phyloP scores from a whole-genome alignment of 2,329 filamentous ascomycete species.

The Davidsoniella australis region DNA sequence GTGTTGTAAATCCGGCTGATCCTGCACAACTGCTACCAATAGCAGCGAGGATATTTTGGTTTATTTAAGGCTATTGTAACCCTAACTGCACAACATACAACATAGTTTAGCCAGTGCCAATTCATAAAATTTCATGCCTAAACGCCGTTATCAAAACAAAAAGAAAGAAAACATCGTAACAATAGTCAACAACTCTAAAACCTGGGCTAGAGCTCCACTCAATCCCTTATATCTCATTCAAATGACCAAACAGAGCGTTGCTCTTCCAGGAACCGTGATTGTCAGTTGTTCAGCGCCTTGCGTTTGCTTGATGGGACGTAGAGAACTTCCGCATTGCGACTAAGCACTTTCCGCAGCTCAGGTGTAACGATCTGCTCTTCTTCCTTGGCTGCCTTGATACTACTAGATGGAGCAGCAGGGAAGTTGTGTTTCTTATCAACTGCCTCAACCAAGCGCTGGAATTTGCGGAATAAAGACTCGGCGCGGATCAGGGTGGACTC shows the following conservation, averaged over 20 bases:
- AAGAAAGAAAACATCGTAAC: background rate
- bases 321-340: constrained; percentile 27
- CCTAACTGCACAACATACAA: too few relatives aligned
- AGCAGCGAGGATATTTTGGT: too few relatives aligned
- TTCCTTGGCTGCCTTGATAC: constrained; percentile 14
- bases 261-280: constrained; percentile 4
- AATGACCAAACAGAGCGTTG: constrained; percentile 10
- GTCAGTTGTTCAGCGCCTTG: constrained; percentile 6
- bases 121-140: too few relatives aligned
- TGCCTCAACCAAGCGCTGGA: constrained; percentile 74
- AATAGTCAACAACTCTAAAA: background rate
- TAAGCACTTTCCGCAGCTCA: constrained; percentile 37
- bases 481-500: constrained; percentile 72
- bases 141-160: background rate
- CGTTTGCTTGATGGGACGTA: constrained; percentile 18
- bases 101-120: too few relatives aligned
- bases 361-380: constrained; percentile 35
- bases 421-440: constrained; percentile 87
- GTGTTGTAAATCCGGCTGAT: too few relatives aligned
- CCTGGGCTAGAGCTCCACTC: background rate
- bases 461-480: constrained; percentile 73
- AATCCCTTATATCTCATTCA: background rate
- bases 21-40: too few relatives aligned
- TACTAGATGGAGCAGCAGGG: constrained; percentile 26
- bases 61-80: too few relatives aligned